Conservation (phyloP, 208 protist genomes). For the Kentomonas sorsogonicus region DNA sequence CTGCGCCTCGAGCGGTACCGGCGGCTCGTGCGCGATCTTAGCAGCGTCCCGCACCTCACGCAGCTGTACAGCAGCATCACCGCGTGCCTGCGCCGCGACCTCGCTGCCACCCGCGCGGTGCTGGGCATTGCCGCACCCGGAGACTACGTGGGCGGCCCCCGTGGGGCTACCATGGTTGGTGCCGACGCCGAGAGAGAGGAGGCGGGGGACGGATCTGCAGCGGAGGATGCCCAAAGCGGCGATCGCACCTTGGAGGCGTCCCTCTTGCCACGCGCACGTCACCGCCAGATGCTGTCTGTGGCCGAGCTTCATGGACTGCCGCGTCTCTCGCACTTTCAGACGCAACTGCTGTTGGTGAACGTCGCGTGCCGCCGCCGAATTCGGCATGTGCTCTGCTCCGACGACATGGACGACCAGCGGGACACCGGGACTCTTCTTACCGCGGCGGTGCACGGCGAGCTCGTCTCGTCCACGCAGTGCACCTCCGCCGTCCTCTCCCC, state of each 20-base stretch:
- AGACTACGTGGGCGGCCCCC: no score
- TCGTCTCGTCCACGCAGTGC: no score
- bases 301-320: slow-evolving; percentile 28
- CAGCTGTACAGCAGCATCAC: slow-evolving; percentile 45
- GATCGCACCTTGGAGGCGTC: neutral
- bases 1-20: slow-evolving; percentile 65
- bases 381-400: slow-evolving; percentile 14
- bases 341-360: slow-evolving; percentile 62
- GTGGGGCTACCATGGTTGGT: no score
- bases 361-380: slow-evolving; percentile 57
- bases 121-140: slow-evolving; percentile 1
- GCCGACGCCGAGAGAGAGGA: no score
- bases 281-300: slow-evolving; percentile 21
- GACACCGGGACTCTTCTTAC: no score
- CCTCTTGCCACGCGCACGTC: neutral
- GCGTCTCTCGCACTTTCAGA: slow-evolving; percentile 28
- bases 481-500: no score
- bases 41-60: slow-evolving; percentile 21
- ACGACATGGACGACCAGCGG: neutral
- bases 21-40: slow-evolving; percentile 47
- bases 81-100: slow-evolving; percentile 27
- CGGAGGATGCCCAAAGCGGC: no score
- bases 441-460: no score
- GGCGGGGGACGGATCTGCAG: no score
- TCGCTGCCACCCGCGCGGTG: slow-evolving; percentile 19